Evolutionary conservation across 768 basidiomycete species (phyloP), one percentile per base, ranked within the genome.

Genomic region (Podaxis carcinomalis): DNA sequence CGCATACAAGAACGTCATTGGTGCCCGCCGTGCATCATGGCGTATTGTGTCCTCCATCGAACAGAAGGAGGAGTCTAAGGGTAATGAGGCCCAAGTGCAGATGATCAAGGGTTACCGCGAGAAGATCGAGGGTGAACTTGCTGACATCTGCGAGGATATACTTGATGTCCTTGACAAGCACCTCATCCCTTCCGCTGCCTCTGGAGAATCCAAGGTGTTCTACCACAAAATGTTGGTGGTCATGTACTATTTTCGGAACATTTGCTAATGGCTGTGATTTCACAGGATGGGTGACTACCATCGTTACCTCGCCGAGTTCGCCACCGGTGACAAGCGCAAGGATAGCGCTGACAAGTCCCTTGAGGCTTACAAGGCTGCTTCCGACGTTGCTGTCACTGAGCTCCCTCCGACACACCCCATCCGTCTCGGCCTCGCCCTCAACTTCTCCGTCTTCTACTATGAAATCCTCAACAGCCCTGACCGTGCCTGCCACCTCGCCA

Each of bases 391-490:
- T 68, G 90, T 95, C 69, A 94, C 90, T 54, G 93, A 97, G 78
- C 90, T 98, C 47, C 93, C 90, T 25, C 91, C 92, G 32, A 97
- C 95, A 72, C 95, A 97, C 80, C 95, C 95, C 65, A 98, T 98
- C 78, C 95, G 95, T 71, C 92, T 98, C 65, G 96, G 96, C 77
- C 91, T 98, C 58, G 95, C 95, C 50, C 84, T 98, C 72, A 98
- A 98, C 86, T 98, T 98, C 87, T 97, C 94, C 57, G 95, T 98
- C 53, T 98, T 98, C 85, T 98, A 98, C 86, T 97, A 97, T 80
- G 95, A 98, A 78, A 97, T 98, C 74, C 88, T 97, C 76, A 97
- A 97, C 87, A 92, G 90, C 77, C 95, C 96, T 67, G 95, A 97
- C 78, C 93, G 94, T 76, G 96, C 96, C 55, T 97, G 95, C 82